phyloP scores from a whole-genome alignment of 2,329 filamentous ascomycete species.

The Aspergillus texensis region DNA sequence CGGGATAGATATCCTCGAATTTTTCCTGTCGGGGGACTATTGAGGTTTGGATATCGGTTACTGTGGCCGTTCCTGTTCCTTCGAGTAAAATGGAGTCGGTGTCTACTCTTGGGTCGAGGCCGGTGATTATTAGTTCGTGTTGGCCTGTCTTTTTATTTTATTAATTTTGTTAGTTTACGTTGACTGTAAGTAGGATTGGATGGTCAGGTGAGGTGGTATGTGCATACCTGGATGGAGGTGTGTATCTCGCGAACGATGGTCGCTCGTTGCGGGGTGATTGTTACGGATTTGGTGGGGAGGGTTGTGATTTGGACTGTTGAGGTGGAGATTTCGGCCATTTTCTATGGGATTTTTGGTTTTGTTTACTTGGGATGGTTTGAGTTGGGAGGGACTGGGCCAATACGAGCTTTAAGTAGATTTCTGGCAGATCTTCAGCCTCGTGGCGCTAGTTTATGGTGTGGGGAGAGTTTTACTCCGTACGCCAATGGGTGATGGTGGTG shows the following conservation, averaged over 20 bases:
- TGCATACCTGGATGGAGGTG: conserved; percentile 49
- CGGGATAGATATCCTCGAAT: conserved; percentile 58
- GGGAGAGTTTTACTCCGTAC: too few species aligned
- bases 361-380: not conserved
- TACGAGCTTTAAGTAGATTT: too few species aligned
- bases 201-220: too few species aligned
- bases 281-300: conserved; percentile 63
- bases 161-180: too few species aligned
- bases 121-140: conserved; percentile 61
- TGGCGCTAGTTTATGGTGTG: too few species aligned
- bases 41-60: conserved; percentile 65
- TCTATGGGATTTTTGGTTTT: conserved; percentile 8
- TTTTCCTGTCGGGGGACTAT: conserved; percentile 58
- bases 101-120: conserved; percentile 57
- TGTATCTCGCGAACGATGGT: conserved; percentile 64
- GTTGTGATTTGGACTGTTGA: conserved; percentile 54
- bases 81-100: conserved; percentile 63
- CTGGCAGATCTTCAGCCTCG: too few species aligned
- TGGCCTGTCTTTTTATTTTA: conserved; percentile 47
- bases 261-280: conserved; percentile 63
- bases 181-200: too few species aligned
- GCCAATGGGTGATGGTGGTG: too few species aligned
- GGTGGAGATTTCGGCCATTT: conserved; percentile 19
- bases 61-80: conserved; percentile 59
- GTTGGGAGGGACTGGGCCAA: too few species aligned